A percentile compares a stretch with the other conserved stretches of the same genome.
phyloP scores from a whole-genome alignment of 2,329 filamentous ascomycete genomes.

The Ophiostoma triangulosporum region DNA sequence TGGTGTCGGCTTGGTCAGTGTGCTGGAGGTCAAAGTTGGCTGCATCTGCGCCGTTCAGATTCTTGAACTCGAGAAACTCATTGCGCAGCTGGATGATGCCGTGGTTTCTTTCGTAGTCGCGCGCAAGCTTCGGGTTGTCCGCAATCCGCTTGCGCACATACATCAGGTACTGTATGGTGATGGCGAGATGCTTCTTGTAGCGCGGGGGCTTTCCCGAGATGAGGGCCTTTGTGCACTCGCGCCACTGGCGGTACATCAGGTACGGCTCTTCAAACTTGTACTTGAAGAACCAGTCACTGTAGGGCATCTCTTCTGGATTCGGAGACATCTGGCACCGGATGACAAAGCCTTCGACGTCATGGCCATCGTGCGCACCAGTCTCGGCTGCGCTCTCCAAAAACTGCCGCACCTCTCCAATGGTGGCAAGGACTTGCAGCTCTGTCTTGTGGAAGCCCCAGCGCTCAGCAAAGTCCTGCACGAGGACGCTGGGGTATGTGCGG shows the following conservation, averaged over 20 bases:
- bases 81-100: slow-evolving; percentile 87
- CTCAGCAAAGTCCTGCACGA: slow-evolving; percentile 83
- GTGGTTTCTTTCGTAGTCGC: slow-evolving; percentile 73
- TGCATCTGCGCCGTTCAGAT: slow-evolving; percentile 78
- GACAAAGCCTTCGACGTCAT: slow-evolving; percentile 94
- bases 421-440: slow-evolving; percentile 62
- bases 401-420: slow-evolving; percentile 56
- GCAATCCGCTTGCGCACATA: slow-evolving; percentile 66
- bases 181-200: slow-evolving; percentile 73
- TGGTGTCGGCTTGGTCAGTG: slow-evolving; percentile 33
- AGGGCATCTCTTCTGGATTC: slow-evolving; percentile 38
- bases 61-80: slow-evolving; percentile 71
- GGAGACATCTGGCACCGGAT: slow-evolving; percentile 66
- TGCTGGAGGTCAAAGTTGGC: slow-evolving; percentile 57
- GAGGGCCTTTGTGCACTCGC: slow-evolving; percentile 85
- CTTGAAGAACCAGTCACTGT: slow-evolving; percentile 98
- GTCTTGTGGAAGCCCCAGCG: slow-evolving; percentile 91
- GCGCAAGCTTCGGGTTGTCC: slow-evolving; percentile 51
- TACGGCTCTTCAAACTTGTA: slow-evolving; percentile 99
- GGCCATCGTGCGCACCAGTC: slow-evolving; percentile 77
- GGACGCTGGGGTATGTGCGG: slow-evolving; percentile 64
- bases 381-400: slow-evolving; percentile 80
- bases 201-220: slow-evolving; percentile 63
- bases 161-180: slow-evolving; percentile 80
- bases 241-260: slow-evolving; percentile 97